A percentile compares a stretch with the other conserved stretches of the same genome.
Conservation (phyloP, 2,329 filamentous ascomycete species). For the Epichloe amarillans region DNA sequence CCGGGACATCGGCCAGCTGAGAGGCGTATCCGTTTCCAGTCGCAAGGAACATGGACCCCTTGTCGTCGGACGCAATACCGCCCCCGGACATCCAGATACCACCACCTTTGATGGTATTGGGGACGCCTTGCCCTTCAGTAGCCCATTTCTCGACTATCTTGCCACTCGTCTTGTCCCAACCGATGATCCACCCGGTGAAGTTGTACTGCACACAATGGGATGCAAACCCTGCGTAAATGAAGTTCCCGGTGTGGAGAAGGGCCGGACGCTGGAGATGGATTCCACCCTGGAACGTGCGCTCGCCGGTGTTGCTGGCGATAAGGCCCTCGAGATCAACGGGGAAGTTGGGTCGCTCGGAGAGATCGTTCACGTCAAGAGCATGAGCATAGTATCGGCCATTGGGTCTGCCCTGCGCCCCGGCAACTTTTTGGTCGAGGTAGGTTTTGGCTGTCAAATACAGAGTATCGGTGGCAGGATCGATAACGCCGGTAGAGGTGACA, state of each 20-base stretch:
- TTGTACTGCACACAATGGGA: conserved; percentile 44
- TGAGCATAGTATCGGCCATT: conserved; percentile 25
- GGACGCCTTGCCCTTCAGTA: conserved; percentile 27
- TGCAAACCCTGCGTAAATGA: conserved; percentile 39
- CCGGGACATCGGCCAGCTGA: conserved; percentile 23
- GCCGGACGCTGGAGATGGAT: conserved; percentile 38
- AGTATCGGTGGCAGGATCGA: conserved; percentile 30
- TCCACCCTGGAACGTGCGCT: conserved; percentile 37
- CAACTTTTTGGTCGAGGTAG: conserved; percentile 21
- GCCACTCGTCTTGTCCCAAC: conserved; percentile 29
- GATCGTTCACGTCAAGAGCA: conserved; percentile 25
- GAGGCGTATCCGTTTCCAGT: conserved; percentile 29
- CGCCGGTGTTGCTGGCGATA: conserved; percentile 30
- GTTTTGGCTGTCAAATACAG: conserved; percentile 32
- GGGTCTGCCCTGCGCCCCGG: conserved; percentile 19
- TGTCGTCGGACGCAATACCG: conserved; percentile 25
- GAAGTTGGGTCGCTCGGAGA: conserved; percentile 26
- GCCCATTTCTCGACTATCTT: conserved; percentile 26
- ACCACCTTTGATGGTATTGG: conserved; percentile 23
- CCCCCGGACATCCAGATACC: conserved; percentile 32
- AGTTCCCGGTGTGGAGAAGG: conserved; percentile 30
- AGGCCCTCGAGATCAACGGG: conserved; percentile 34
- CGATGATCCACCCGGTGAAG: conserved; percentile 39
- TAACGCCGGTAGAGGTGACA: conserved; percentile 31
- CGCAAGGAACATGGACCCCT: conserved; percentile 25